A percentile compares a stretch with the other conserved stretches of the same genome.
Conservation (phyloP, 768 basidiomycete species). For the Rhizopogon salebrosus region DNA sequence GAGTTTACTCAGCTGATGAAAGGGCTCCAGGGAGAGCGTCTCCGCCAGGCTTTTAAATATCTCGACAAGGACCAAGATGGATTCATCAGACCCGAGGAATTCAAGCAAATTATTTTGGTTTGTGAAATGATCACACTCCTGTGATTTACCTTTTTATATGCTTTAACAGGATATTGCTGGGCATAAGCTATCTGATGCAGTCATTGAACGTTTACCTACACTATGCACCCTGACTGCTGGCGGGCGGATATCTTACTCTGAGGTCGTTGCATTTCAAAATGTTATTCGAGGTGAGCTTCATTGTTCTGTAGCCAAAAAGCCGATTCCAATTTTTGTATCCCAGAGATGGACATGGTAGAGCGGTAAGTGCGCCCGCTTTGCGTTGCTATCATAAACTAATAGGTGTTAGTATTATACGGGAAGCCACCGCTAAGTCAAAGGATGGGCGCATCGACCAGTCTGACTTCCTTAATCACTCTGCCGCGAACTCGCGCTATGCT, state of each 20-base stretch:
- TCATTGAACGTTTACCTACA: slow-evolving; percentile 89
- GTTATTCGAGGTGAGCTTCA: slow-evolving; percentile 70
- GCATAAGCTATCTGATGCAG: slow-evolving; percentile 92
- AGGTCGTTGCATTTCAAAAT: slow-evolving; percentile 97
- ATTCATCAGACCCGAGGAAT: slow-evolving; percentile 89
- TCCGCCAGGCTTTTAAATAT: slow-evolving; percentile 93
- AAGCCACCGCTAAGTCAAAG: slow-evolving; percentile 84
- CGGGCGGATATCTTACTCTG: slow-evolving; percentile 90
- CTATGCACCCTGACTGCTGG: slow-evolving; percentile 86
- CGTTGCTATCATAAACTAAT: slow-evolving; percentile 1
- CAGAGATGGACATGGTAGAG: slow-evolving; percentile 96
- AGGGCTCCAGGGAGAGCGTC: slow-evolving; percentile 93
- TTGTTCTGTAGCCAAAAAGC: neutral
- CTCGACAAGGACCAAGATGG: slow-evolving; percentile 90
- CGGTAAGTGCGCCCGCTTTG: slow-evolving; percentile 36
- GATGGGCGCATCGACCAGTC: slow-evolving; percentile 94
- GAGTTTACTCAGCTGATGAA: slow-evolving; percentile 99
- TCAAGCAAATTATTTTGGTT: slow-evolving; percentile 92
- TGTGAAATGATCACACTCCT: slow-evolving; percentile 18
- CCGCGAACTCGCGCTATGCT: slow-evolving; percentile 84
- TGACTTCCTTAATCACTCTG: slow-evolving; percentile 92
- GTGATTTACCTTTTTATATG: neutral
- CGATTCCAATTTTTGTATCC: slow-evolving; percentile 5
- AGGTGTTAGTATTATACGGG: slow-evolving; percentile 68
- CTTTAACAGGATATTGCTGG: slow-evolving; percentile 80